Evolutionary conservation across 2,329 filamentous ascomycete species (phyloP).

Genomic region (Paramyrothecium sp.): DNA sequence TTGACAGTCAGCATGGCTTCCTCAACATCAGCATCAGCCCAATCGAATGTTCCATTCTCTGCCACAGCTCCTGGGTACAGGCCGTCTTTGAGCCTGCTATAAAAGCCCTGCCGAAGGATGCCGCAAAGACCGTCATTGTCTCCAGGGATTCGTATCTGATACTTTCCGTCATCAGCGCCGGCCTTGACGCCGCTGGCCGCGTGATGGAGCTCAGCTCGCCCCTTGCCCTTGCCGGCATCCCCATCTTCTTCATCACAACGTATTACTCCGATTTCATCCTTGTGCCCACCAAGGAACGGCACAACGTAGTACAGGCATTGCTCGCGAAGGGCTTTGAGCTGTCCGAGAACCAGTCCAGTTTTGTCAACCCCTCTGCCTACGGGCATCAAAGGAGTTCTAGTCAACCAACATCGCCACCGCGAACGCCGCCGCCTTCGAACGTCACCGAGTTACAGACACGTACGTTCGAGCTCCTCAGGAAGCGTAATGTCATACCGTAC

Average conservation of each 20-base stretch:
- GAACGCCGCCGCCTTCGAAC: conserved; percentile 74
- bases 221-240: conserved; percentile 85
- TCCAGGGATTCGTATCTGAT: conserved; percentile 83
- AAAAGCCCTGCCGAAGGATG: conserved; percentile 55
- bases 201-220: conserved; percentile 91
- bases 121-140: conserved; percentile 62
- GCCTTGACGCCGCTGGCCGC: conserved; percentile 85
- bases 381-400: conserved; percentile 24
- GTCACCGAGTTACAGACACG: conserved; percentile 76
- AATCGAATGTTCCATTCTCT: conserved; percentile 89
- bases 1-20: conserved; percentile 69
- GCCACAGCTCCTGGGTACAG: conserved; percentile 71
- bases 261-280: conserved; percentile 98
- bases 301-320: conserved; percentile 73
- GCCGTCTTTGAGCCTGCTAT: conserved; percentile 75
- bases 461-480: conserved; percentile 82
- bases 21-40: conserved; percentile 92
- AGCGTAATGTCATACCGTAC: conserved; percentile 70
- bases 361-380: conserved; percentile 52
- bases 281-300: conserved; percentile 72
- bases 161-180: conserved; percentile 86
- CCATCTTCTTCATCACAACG: conserved; percentile 98
- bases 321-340: conserved; percentile 82
- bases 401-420: conserved; percentile 47
- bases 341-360: conserved; percentile 68